Base-by-base conservation (phyloP, 1,139 yeast genomes). In the Meyerozyma sp. region DNA sequence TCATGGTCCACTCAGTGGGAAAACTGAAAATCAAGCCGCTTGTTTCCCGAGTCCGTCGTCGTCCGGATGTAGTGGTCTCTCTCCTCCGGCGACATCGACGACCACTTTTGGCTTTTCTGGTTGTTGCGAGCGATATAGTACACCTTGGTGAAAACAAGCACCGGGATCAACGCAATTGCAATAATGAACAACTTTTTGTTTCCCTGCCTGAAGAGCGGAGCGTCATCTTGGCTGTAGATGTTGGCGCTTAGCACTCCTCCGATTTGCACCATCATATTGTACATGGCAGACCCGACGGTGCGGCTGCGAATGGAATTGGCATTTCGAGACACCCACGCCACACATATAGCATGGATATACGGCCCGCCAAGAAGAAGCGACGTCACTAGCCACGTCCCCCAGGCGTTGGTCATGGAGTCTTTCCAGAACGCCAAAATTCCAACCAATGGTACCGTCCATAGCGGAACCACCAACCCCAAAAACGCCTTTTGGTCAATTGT, bases 251-350 rank as follows among this genome's bases (percentile, higher is more conserved):
- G 10, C 8, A 39, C n/a, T 10, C 16, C 16, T 10, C 30, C 37
- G 6, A 32, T 8, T 16, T 39, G 89, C 1, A 77, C 81, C 50
- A 69, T 68, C 66, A 82, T 81, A 54, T 82, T 84, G 57, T 80
- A 81, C 32, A 82, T 47, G 0, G 90, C 82, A 2, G 84, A 74
- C 20, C 81, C 70, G 9, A 82, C 75, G 0, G 88, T 75, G 52
- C 90, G 67, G 7, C 78, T 67, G 39, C 81, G 63, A 23, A 83
- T 81, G 23, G 82, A 69, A 50, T 79, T 78, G 9, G 87, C 71
- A 51, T 82, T 82, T 42, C 77, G 62, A 1, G 86, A 79, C 42
- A 77, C 73, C 82, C 86, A 79, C 4, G 81, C 65, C 39, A 81
- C 82, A 51, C 75, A 65, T 44, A 81, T 67, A 2, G 85, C 81